Evolutionary conservation across 495 filamentous ascomycete species (phyloP).

Genomic region (Chaetomium fimeti): DNA sequence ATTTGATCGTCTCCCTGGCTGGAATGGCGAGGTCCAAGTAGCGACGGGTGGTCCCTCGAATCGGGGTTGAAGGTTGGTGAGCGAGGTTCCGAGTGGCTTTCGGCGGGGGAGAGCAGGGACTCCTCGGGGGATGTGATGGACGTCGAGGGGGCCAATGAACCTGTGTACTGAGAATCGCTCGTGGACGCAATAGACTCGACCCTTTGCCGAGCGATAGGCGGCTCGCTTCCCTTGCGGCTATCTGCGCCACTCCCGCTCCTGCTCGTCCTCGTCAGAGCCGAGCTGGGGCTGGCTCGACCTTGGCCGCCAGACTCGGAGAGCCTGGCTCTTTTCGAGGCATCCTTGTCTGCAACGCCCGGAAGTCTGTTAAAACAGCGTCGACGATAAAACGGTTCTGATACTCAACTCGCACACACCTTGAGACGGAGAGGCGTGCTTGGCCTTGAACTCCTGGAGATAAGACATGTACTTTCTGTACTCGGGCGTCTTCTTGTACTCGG

Average conservation of each 20-base stretch:
- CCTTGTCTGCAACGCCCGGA: conserved; percentile 39
- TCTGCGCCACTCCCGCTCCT: conserved; percentile 46
- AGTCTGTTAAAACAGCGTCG: conserved; percentile 13
- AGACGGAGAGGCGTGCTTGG: conserved; percentile 54
- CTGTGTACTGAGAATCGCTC: conserved; percentile 37
- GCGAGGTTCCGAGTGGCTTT: conserved; percentile 22
- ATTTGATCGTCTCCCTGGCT: conserved; percentile 31
- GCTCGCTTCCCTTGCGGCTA: conserved; percentile 47
- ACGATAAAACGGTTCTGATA: background rate
- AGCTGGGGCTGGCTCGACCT: conserved; percentile 38
- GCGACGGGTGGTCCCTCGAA: conserved; percentile 18
- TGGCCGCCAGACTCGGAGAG: conserved; percentile 27
- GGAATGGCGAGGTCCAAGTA: conserved; percentile 18
- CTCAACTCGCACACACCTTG: conserved; percentile 40
- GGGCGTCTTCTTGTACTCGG: conserved; percentile 70
- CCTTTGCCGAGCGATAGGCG: conserved; percentile 43
- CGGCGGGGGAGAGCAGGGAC: conserved; percentile 35
- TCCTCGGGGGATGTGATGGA: conserved; percentile 37
- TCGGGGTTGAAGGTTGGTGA: conserved; percentile 32
- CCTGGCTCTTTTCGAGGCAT: conserved; percentile 46
- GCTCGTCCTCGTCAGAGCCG: conserved; percentile 38
- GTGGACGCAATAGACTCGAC: conserved; percentile 39
- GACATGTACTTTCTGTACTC: conserved; percentile 58
- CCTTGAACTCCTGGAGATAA: conserved; percentile 73
- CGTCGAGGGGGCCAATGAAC: conserved; percentile 26